Percentiles rank a stretch among this genome's conserved stretches.
phyloP scores from a whole-genome alignment of 75 land plant genomes.

The Cupressus sempervirens region DNA sequence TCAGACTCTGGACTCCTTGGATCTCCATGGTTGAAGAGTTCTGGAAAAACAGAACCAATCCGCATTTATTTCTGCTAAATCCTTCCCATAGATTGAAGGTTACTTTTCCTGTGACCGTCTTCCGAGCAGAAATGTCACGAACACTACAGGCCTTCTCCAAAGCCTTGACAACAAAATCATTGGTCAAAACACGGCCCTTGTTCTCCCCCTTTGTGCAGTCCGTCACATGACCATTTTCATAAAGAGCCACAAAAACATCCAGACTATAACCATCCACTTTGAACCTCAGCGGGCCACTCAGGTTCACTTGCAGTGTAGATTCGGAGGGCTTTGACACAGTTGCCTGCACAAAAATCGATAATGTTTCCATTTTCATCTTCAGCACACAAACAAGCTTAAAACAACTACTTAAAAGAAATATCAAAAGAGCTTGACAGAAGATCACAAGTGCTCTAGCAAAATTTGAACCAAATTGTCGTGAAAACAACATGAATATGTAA shows the following conservation, averaged over 20 bases:
- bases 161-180: slow-evolving; percentile 77
- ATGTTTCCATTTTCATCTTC: not conserved
- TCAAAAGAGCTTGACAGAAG: no score
- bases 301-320: slow-evolving; percentile 47
- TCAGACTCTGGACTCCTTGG: slow-evolving; percentile 37
- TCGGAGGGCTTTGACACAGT: slow-evolving; percentile 44
- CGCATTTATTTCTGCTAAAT: slow-evolving; percentile 58
- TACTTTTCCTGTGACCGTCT: slow-evolving; percentile 52
- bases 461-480: no score
- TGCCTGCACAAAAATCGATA: slow-evolving; percentile 31
- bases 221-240: slow-evolving; percentile 76
- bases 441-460: no score
- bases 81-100: slow-evolving; percentile 68
- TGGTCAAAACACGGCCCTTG: slow-evolving; percentile 64
- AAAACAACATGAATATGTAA: not conserved
- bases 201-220: slow-evolving; percentile 72
- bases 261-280: slow-evolving; percentile 59
- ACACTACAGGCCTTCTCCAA: slow-evolving; percentile 73
- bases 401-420: no score
- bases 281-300: slow-evolving; percentile 45
- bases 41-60: slow-evolving; percentile 72
- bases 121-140: slow-evolving; percentile 59
- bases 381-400: not conserved
- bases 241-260: slow-evolving; percentile 79
- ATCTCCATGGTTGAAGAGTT: slow-evolving; percentile 52